Evolutionary conservation across 768 basidiomycete genomes (phyloP), one percentile per base, ranked within the genome.

Genomic region (Cantharellus anzutake): DNA sequence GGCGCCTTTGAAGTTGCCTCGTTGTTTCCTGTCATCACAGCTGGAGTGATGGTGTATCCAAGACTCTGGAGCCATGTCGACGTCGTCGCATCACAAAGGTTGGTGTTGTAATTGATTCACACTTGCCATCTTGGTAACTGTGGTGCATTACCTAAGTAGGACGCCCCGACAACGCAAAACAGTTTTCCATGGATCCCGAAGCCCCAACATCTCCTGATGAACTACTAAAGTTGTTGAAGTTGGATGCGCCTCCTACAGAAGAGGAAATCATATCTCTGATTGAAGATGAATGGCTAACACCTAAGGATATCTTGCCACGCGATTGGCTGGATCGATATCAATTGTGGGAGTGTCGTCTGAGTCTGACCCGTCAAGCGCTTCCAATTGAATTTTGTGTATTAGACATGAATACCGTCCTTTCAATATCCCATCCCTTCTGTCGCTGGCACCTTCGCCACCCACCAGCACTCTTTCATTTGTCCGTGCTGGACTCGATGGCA

Each of bases 261-360:
- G 78, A 81, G 50, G 72, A 78, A 63, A 74, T 90, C 16, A 75
- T 81, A 67, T 73, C 69, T 57, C 78, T 84, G 61, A 81, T 97
- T 59, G 89, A 94, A 67, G 74, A 80, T 62, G 79, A 79, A 61
- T 72, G 94, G 34, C 73, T 94, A 40, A 71, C 82, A 29, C 90
- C 90, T 2, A 80, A 78, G 53, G 74, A 76, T 51, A 74, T 69
- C 41, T 71, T 94, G 20, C 85, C 83, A 2, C 71, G 75, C 4
- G 80, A 86, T 61, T 86, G 84, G 79, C 73, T 94, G 56, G 76
- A 82, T 58, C 76, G 75, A 41, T 92, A 92, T 71, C 92, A 94
- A 76, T 74, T 84, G 93, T 94, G 71, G 61, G 70, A 59, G 48
- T 42, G 2, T 50, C 34, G 53, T 44, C 4, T 51, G 1, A 7